A percentile compares a stretch with the other conserved stretches of the same genome.
Evolutionary conservation across 1,284 basidiomycete genomes (phyloP).

Genomic region (Leucoagaricus sp.): DNA sequence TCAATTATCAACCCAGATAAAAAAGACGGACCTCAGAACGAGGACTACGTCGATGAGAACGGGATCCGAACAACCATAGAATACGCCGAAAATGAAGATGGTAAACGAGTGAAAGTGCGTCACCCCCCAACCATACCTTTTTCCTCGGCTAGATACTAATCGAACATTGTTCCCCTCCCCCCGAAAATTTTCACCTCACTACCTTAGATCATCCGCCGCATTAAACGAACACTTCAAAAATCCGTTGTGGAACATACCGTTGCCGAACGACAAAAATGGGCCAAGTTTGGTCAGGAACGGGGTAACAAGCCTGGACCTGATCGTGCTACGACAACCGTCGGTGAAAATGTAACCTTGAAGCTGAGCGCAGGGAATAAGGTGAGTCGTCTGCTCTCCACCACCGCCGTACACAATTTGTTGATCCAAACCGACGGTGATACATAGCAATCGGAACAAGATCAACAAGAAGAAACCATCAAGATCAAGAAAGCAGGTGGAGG

Average conservation of each 20-base stretch:
- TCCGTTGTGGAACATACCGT: constrained; percentile 93
- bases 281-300: constrained; percentile 94
- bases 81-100: constrained; percentile 87
- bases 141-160: not conserved
- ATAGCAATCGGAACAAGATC: constrained; percentile 57
- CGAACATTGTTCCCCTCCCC: not conserved
- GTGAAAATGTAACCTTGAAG: constrained; percentile 88
- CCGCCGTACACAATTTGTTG: not conserved
- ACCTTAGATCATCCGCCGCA: constrained; percentile 79
- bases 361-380: constrained; percentile 86
- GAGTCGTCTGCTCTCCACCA: constrained; percentile 17
- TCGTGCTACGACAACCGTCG: constrained; percentile 93
- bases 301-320: constrained; percentile 90
- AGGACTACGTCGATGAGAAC: constrained; percentile 83
- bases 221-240: constrained; percentile 87
- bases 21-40: constrained; percentile 31
- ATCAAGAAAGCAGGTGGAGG: constrained; percentile 76
- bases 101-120: constrained; percentile 90
- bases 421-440: not conserved
- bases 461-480: constrained; percentile 75
- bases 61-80: constrained; percentile 88
- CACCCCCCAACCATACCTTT: not conserved
- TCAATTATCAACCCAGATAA: not conserved
- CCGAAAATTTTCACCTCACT: not conserved
- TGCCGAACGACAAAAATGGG: constrained; percentile 91